Evolutionary conservation across 495 filamentous ascomycete species (phyloP), one percentile per base, ranked within the genome.

Genomic region (Darksidea phi): DNA sequence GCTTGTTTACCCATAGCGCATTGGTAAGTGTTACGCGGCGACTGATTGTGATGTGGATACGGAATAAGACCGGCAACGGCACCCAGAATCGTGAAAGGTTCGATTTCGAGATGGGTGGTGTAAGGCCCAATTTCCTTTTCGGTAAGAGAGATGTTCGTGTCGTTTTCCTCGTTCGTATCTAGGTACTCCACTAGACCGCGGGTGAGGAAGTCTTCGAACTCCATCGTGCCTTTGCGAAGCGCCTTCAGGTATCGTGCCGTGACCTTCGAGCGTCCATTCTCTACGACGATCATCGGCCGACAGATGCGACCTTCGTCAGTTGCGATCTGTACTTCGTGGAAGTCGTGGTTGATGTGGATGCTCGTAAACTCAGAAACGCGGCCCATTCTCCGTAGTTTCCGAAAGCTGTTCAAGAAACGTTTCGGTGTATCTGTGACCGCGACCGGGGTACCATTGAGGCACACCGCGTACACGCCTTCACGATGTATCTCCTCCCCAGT

Each of bases 1-100:
- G 94, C 94, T 88, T 99, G 94, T 76, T 99, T 99, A 79, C 94
- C 94, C 94, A 99, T 99, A 74, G 94, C 94, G 73, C 95, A 97
- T 77, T 98, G 94, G 70, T 99, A 99, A 7, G 94, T 99, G 72
- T 99, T 99, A 77, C 94, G 86, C 8, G 94, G 94, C 3, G 94
- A 99, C 74, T 99, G 94, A 73, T 99, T 99, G 78, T 99, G 94
- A 75, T 99, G 95, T 11, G 94, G 94, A 70, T 97, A 99, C 3
- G 94, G 94, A 67, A 99, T 97, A 20, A 99, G 79, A 38, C 94
- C 93, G 37, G 94, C 94, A 34, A 97, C 95, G 24, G 94, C 95
- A n/a, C 94, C 94, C 28, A 99, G 85, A 43, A 97, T 88, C 1
- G 95, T 97, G 73, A 97, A 97, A 0, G 94, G 94, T 72, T 97